Evolutionary conservation across 2,329 filamentous ascomycete species (phyloP), one percentile per base, ranked within the genome.

Genomic region (Pseudogymnoascus sp.): DNA sequence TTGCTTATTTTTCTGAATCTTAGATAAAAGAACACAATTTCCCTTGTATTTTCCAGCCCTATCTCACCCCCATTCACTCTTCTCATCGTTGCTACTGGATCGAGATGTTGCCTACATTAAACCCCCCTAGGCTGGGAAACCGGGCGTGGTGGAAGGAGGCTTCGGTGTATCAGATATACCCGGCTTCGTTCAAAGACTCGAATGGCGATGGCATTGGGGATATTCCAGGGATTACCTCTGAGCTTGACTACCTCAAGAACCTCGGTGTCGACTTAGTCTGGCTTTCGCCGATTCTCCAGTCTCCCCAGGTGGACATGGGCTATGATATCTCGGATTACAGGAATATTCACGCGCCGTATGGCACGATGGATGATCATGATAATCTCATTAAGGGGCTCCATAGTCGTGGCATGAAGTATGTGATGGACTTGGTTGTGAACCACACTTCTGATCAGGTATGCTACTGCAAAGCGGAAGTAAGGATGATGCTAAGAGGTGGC

Each of bases 371-470:
- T 46, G 87, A 91, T 70, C 83, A 90, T 23, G 86, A 90, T 60
- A 73, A 75, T 0, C 72, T 91, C 31, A 83, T 89, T 14, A 66
- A 77, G 18, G 82, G 82, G 11, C 82, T 83, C 37, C 86, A 90
- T 65, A 67, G 76, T 4, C 76, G 84, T 1, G 82, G 79, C 0
- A 85, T 91, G 78, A 88, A 86, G 70, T 75, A 91, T 7, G 82
- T 91, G 10, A 83, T 91, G 67, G 88, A 91, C 67, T 76, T 91
- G 6, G 89, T 91, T 0, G 83, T 90, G n/a, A 91, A 91, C 63
- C 89, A 91, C 70, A 90, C 87, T 0, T 67, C 64, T 65, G 66
- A 71, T 59, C 81, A 89, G 72, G 46, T 56, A 56, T 16, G 6
- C 25, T 56, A 56, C 25, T 4, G n/a, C 8, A 18, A 56, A 18